Evolutionary conservation across 148 eudicot genomes (phyloP).

Genomic region (Linanthus parryae): DNA sequence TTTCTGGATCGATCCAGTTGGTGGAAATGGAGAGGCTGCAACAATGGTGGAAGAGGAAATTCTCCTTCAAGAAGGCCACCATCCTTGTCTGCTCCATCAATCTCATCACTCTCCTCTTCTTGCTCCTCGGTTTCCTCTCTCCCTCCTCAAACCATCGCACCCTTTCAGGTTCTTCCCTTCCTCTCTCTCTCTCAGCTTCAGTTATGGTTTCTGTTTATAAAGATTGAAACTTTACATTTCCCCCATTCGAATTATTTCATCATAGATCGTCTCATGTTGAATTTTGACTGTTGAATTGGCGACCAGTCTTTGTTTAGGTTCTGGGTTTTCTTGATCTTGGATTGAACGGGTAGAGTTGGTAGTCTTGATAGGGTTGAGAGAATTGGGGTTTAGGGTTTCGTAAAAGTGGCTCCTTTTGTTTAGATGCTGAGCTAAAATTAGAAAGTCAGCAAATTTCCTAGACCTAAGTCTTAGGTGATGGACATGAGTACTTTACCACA

Average conservation of each 20-base stretch:
- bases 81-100: conserved; percentile 56
- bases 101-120: conserved; percentile 49
- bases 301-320: too few relatives aligned
- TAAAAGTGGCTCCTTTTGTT: too few relatives aligned
- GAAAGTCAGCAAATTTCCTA: too few relatives aligned
- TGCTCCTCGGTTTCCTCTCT: conserved; percentile 54
- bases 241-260: not conserved
- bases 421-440: too few relatives aligned
- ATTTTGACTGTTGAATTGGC: not conserved
- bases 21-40: conserved; percentile 24
- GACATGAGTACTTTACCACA: too few relatives aligned
- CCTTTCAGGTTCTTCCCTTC: conserved; percentile 31
- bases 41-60: conserved; percentile 34
- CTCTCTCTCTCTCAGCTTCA: not conserved
- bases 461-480: too few relatives aligned
- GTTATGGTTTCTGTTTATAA: not conserved
- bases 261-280: not conserved
- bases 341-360: not conserved
- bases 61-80: conserved; percentile 76
- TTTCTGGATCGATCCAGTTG: too few relatives aligned
- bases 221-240: not conserved
- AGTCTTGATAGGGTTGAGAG: not conserved
- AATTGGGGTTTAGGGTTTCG: too few relatives aligned
- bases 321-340: not conserved
- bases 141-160: conserved; percentile 29